phyloP scores from a whole-genome alignment of 306 rosid species.

The Cicer bijugum region DNA sequence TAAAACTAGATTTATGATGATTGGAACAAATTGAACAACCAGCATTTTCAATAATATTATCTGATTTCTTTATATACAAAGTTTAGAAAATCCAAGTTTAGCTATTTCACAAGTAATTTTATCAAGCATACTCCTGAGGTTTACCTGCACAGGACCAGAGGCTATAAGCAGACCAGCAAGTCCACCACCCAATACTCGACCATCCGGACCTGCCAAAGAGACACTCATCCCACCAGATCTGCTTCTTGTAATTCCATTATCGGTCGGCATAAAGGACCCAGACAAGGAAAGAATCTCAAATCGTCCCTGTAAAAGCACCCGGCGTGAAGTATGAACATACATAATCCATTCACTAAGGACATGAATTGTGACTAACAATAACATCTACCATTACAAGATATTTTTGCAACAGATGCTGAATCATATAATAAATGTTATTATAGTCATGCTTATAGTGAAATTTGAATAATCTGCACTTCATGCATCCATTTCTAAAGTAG shows the following conservation, averaged over 20 bases:
- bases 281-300: conserved; percentile 90
- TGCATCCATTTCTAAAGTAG: not conserved
- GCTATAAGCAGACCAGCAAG: conserved; percentile 88
- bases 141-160: conserved; percentile 94
- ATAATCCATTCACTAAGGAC: conserved; percentile 16
- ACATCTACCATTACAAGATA: no score
- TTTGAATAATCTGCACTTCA: not conserved
- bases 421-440: no score
- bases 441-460: no score
- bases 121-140: conserved; percentile 25
- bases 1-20: conserved; percentile 16
- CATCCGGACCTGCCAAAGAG: conserved; percentile 89
- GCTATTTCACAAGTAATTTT: not conserved
- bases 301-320: conserved; percentile 65
- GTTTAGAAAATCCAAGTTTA: conserved; percentile 5
- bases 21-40: conserved; percentile 25
- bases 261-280: conserved; percentile 85
- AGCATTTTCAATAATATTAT: not conserved
- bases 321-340: conserved; percentile 11
- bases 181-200: conserved; percentile 89
- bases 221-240: conserved; percentile 95
- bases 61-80: not conserved
- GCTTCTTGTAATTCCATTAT: conserved; percentile 71
- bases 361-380: not conserved
- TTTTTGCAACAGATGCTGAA: no score